Conservation (phyloP, 1,139 yeast genomes). For the Candida sojae region DNA sequence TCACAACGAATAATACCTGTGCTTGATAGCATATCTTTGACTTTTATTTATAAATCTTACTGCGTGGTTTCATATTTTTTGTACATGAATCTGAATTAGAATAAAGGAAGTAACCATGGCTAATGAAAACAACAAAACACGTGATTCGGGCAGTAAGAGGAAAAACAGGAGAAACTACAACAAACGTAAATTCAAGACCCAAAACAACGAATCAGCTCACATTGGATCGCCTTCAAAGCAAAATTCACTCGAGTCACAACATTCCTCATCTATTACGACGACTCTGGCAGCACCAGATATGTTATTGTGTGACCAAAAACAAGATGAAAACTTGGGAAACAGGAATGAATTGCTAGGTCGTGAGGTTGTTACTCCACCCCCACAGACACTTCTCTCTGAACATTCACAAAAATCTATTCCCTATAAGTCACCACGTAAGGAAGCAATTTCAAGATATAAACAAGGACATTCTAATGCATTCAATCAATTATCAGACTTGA, state of each 20-base stretch:
- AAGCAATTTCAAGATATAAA: slow-evolving; percentile 41
- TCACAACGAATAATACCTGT: background rate
- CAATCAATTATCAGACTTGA: slow-evolving; percentile 28
- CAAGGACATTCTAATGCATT: slow-evolving; percentile 29
- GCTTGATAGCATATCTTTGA: background rate
- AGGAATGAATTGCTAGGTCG: background rate
- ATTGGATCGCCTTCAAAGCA: background rate
- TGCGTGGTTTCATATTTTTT: background rate
- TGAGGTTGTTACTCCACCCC: background rate
- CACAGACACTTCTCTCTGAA: slow-evolving; percentile 2
- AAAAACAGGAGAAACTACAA: background rate
- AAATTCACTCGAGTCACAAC: background rate
- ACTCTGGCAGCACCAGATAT: background rate
- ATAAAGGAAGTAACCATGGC: background rate
- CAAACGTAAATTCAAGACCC: background rate
- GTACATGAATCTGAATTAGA: background rate
- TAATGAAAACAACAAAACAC: background rate
- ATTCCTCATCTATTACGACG: background rate
- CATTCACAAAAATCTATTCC: background rate
- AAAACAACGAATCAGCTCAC: background rate
- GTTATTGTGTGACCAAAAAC: background rate
- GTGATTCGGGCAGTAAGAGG: background rate
- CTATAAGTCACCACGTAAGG: slow-evolving; percentile 34
- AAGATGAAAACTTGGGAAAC: background rate
- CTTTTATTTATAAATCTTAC: background rate